These are phyloP conservation scores for Saxispiralis lemnorum DNA, from an alignment of 495 filamentous ascomycete species.

Conservation along the genomic window DNA sequence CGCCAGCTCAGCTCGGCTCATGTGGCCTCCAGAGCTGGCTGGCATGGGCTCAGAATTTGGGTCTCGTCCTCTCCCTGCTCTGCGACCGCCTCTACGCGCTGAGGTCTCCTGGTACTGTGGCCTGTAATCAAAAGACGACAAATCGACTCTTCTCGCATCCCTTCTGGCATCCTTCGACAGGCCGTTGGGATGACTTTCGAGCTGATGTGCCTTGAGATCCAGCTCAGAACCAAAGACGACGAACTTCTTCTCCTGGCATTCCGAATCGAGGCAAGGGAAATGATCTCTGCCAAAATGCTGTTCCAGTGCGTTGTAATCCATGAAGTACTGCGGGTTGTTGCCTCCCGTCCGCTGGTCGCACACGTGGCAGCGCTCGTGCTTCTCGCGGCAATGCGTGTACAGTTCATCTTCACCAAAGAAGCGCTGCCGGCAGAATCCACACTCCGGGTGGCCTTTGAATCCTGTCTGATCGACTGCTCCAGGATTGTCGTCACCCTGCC, in stretches of 20 bases:
- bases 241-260: slow-evolving; percentile 93
- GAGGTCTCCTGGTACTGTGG: slow-evolving; percentile 44
- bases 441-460: slow-evolving; percentile 90
- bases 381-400: slow-evolving; percentile 76
- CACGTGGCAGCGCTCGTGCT: slow-evolving; percentile 86
- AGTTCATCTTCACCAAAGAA: slow-evolving; percentile 96
- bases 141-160: slow-evolving; percentile 72
- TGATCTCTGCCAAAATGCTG: slow-evolving; percentile 76
- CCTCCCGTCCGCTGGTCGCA: slow-evolving; percentile 61
- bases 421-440: slow-evolving; percentile 73
- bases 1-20: slow-evolving; percentile 74
- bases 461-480: slow-evolving; percentile 84
- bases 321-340: slow-evolving; percentile 69
- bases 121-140: slow-evolving; percentile 68
- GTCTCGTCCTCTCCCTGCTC: slow-evolving; percentile 50
- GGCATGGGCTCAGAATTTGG: slow-evolving; percentile 67
- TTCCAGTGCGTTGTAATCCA: slow-evolving; percentile 69
- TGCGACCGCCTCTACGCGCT: slow-evolving; percentile 35
- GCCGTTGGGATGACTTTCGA: slow-evolving; percentile 57
- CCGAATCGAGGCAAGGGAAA: slow-evolving; percentile 64
- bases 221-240: slow-evolving; percentile 91
- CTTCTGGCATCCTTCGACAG: slow-evolving; percentile 67
- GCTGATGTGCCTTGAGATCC: slow-evolving; percentile 76
- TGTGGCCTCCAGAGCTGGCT: slow-evolving; percentile 58
- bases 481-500: slow-evolving; percentile 75